phyloP scores from a whole-genome alignment of 208 protist genomes.

The Leishmania aethiopica region DNA sequence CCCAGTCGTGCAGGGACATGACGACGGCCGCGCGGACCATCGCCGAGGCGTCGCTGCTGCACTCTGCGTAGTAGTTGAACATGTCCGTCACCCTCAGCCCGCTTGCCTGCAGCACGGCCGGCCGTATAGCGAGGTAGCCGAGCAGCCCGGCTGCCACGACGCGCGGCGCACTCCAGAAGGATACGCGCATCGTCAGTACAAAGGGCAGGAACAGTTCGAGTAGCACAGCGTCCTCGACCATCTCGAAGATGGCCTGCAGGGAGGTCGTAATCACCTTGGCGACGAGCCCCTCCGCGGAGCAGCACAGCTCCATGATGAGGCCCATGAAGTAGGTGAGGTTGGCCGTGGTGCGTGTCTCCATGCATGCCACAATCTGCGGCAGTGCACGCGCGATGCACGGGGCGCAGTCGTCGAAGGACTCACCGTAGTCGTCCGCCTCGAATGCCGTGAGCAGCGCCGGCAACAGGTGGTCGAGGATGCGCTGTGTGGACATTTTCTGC shows the following conservation, averaged over 20 bases:
- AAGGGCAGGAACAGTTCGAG: conserved; percentile 59
- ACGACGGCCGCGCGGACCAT: conserved; percentile 67
- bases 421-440: conserved; percentile 58
- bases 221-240: conserved; percentile 47
- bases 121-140: conserved; percentile 47
- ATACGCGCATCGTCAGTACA: conserved; percentile 61
- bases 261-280: conserved; percentile 41
- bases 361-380: conserved; percentile 53
- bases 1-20: conserved; percentile 59
- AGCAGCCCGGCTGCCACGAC: conserved; percentile 70
- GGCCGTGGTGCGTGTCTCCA: conserved; percentile 33
- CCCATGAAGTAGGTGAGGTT: conserved; percentile 68
- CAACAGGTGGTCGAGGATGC: conserved; percentile 65
- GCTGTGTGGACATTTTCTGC: conserved; percentile 47
- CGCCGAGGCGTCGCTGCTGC: conserved; percentile 49
- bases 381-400: conserved; percentile 50
- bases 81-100: conserved; percentile 53
- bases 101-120: conserved; percentile 47
- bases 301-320: conserved; percentile 78
- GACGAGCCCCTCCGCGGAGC: conserved; percentile 52
- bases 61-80: conserved; percentile 70
- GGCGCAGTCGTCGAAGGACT: conserved; percentile 67
- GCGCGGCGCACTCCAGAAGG: conserved; percentile 70
- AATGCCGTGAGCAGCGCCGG: conserved; percentile 64
- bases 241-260: conserved; percentile 41